Evolutionary conservation across 139 green algal genomes (phyloP).

Genomic region (Trebouxia sp.): DNA sequence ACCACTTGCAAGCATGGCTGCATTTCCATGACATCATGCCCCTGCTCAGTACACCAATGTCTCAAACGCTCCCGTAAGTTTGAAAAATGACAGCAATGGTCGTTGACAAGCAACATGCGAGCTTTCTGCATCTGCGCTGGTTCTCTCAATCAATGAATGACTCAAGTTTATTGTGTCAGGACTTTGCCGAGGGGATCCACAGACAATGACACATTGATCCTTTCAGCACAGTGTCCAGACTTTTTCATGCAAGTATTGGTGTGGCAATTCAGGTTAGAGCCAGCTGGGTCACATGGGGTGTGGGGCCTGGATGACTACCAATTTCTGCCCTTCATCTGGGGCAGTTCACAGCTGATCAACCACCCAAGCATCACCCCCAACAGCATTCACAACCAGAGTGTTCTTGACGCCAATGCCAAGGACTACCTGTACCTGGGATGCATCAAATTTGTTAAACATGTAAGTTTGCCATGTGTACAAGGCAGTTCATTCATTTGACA

Average conservation of each 20-base stretch:
- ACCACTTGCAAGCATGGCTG: too few relatives aligned
- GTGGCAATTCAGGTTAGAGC: conserved; percentile 74
- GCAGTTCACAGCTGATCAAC: conserved; percentile 59
- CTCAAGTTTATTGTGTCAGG: too few relatives aligned
- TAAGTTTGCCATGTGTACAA: too few relatives aligned
- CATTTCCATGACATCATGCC: too few relatives aligned
- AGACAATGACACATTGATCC: not conserved
- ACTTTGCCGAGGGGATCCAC: too few relatives aligned
- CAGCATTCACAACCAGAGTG: conserved; percentile 77
- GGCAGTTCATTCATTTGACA: too few relatives aligned
- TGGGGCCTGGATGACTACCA: conserved; percentile 99
- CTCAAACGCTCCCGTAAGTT: too few relatives aligned
- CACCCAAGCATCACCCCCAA: conserved; percentile 81
- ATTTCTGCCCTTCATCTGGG: conserved; percentile 96
- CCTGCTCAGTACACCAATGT: too few relatives aligned
- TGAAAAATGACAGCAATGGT: too few relatives aligned
- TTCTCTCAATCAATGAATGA: too few relatives aligned
- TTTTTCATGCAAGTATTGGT: not conserved
- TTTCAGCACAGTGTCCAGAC: not conserved
- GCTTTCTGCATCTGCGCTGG: too few relatives aligned
- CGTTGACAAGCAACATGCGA: too few relatives aligned
- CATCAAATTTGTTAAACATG: conserved; percentile 83
- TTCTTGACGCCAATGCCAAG: conserved; percentile 63
- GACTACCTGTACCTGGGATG: conserved; percentile 91
- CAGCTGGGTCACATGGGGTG: conserved; percentile 92